Evolutionary conservation across 2,329 filamentous ascomycete species (phyloP).

Genomic region (Hypocrella siamensis): DNA sequence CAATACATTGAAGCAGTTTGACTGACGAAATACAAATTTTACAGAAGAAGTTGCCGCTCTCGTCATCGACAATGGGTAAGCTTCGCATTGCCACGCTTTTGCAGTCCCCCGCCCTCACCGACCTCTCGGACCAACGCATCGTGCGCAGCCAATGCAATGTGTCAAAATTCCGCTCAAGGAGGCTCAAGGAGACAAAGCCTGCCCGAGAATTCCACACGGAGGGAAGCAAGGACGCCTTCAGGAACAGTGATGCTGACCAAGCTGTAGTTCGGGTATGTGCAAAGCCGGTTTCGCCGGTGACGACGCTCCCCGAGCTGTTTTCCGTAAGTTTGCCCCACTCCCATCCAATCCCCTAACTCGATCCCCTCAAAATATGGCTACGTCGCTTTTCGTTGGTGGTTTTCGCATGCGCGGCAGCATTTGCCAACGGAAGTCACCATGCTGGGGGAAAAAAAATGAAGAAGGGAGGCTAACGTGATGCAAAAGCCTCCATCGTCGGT

Average conservation of each 20-base stretch:
- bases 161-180: too few species aligned
- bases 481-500: constrained; percentile 91
- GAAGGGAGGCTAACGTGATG: constrained; percentile 18
- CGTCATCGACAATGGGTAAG: constrained; percentile 99
- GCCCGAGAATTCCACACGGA: too few species aligned
- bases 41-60: constrained; percentile 99
- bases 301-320: constrained; percentile 98
- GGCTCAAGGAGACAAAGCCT: too few species aligned
- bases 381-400: constrained; percentile 4
- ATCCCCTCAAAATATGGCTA: constrained; percentile 2
- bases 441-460: not conserved
- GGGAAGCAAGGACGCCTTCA: too few species aligned
- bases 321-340: constrained; percentile 62
- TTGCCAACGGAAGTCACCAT: not conserved
- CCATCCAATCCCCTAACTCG: constrained; percentile 7
- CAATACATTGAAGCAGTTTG: constrained; percentile 4
- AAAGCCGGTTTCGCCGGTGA: constrained; percentile 99
- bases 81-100: constrained; percentile 14
- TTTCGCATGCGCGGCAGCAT: too few species aligned
- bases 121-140: constrained; percentile 10
- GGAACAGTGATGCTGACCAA: constrained; percentile 20
- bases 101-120: constrained; percentile 17
- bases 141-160: too few species aligned
- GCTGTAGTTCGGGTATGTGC: constrained; percentile 95
- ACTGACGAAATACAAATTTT: too few species aligned